phyloP scores from a whole-genome alignment of 2,329 filamentous ascomycete species.

The Aspergillus transmontanensis region DNA sequence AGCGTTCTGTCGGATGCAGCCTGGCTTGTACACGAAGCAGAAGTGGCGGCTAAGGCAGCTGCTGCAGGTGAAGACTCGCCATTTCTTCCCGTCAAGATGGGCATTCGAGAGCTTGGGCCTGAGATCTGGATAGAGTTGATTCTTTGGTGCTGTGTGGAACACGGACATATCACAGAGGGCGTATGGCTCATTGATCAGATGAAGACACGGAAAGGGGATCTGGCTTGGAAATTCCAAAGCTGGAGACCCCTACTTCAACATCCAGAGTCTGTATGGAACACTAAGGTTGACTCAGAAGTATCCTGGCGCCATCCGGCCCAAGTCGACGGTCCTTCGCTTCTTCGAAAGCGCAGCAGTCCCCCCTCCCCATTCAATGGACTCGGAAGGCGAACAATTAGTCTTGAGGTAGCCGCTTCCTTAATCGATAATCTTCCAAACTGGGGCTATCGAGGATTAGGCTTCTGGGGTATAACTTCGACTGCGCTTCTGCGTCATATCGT shows the following conservation, averaged over 20 bases:
- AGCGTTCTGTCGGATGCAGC: slow-evolving; percentile 50
- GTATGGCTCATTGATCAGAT: slow-evolving; percentile 42
- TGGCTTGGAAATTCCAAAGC: slow-evolving; percentile 45
- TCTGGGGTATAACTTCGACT: slow-evolving; percentile 33
- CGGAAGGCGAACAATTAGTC: slow-evolving; percentile 55
- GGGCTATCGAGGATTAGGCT: slow-evolving; percentile 44
- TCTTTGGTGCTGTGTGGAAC: slow-evolving; percentile 54
- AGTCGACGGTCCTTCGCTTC: slow-evolving; percentile 11
- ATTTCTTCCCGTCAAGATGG: slow-evolving; percentile 42
- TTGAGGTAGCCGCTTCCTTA: slow-evolving; percentile 59
- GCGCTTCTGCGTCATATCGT: slow-evolving; percentile 30
- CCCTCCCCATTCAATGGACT: slow-evolving; percentile 42
- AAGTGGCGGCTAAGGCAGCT: slow-evolving; percentile 38
- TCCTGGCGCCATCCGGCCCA: slow-evolving; percentile 38
- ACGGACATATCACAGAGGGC: slow-evolving; percentile 46
- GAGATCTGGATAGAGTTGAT: slow-evolving; percentile 54
- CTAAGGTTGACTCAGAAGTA: slow-evolving; percentile 38
- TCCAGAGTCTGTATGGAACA: slow-evolving; percentile 32
- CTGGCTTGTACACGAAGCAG: slow-evolving; percentile 45
- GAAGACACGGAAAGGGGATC: slow-evolving; percentile 25
- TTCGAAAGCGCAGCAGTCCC: slow-evolving; percentile 20
- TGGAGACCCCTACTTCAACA: slow-evolving; percentile 38
- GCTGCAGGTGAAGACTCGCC: slow-evolving; percentile 42
- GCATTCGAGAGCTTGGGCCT: slow-evolving; percentile 46
- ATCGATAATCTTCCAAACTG: slow-evolving; percentile 55